Conservation (phyloP, 2,329 filamentous ascomycete genomes). For the Colletotrichum spaethianum region DNA sequence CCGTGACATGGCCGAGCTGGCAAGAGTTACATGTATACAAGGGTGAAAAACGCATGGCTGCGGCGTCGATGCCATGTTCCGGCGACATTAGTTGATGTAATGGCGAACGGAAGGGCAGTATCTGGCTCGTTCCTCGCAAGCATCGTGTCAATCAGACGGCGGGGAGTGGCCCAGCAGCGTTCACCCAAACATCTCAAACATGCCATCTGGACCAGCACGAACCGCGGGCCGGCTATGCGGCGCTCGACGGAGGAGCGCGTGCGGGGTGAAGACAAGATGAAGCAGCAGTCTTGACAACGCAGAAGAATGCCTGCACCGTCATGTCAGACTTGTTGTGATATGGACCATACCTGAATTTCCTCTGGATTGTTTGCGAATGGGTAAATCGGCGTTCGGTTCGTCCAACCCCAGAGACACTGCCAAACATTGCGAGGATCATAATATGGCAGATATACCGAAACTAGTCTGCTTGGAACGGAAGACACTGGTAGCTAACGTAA, state of each 20-base stretch:
- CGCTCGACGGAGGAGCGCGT: background rate
- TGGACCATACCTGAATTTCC: background rate
- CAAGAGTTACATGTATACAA: background rate
- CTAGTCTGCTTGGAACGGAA: conserved; percentile 25
- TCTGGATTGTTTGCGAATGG: background rate
- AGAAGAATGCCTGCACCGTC: background rate
- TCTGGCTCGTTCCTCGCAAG: background rate
- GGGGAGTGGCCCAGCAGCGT: background rate
- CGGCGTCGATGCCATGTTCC: conserved; percentile 11
- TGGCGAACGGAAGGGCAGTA: conserved; percentile 16
- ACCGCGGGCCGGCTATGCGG: background rate
- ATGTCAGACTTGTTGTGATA: background rate
- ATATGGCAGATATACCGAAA: conserved; percentile 17
- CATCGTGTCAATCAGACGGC: conserved; percentile 11
- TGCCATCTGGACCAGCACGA: conserved; percentile 10
- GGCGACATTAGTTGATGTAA: conserved; percentile 1
- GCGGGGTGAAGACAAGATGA: conserved; percentile 8
- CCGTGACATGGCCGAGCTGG: background rate
- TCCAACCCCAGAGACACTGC: conserved; percentile 15
- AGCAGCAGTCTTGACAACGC: background rate
- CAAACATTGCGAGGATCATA: conserved; percentile 25
- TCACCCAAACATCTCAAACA: conserved; percentile 23
- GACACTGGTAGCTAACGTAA: conserved; percentile 14
- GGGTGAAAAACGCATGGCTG: background rate
- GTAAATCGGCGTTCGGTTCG: background rate